These are phyloP conservation scores for Phytomonas sp. DNA, from an alignment of 208 protist species.

Conservation along the genomic window DNA sequence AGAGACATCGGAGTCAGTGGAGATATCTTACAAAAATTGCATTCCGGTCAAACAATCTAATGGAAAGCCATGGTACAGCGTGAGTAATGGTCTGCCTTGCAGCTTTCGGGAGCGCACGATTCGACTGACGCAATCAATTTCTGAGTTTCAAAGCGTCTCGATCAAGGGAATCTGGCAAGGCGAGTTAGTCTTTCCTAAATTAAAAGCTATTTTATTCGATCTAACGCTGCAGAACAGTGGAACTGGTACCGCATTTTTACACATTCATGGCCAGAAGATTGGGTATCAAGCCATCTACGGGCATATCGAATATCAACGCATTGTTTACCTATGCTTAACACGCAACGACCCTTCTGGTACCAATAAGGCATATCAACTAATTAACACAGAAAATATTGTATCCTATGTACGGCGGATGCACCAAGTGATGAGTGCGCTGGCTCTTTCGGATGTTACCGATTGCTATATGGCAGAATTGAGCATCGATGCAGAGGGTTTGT, in stretches of 20 bases:
- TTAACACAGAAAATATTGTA: not conserved
- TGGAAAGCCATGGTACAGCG: conserved; percentile 48
- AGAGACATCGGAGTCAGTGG: conserved; percentile 6
- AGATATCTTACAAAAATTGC: conserved; percentile 31
- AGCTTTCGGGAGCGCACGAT: conserved; percentile 73
- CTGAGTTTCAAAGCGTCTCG: conserved; percentile 22
- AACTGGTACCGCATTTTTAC: conserved; percentile 8
- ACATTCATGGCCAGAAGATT: not conserved
- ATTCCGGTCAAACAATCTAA: conserved; percentile 76
- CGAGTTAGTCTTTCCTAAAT: conserved; percentile 19
- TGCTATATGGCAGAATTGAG: conserved; percentile 4
- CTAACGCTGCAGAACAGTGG: conserved; percentile 1
- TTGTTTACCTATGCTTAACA: conserved; percentile 39
- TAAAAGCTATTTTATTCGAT: conserved; percentile 1
- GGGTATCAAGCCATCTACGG: conserved; percentile 38
- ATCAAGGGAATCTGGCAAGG: conserved; percentile 73
- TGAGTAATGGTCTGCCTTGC: conserved; percentile 66
- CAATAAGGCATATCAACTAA: not conserved
- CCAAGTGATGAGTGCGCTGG: not conserved
- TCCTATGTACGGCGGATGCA: not conserved
- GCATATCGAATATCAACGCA: conserved; percentile 47
- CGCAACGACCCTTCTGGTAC: not conserved
- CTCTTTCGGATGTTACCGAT: not conserved
- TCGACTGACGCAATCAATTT: conserved; percentile 30
- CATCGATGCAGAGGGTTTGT: conserved; percentile 59